Conservation (phyloP, 2,329 filamentous ascomycete genomes). For the Fusarium sororula region DNA sequence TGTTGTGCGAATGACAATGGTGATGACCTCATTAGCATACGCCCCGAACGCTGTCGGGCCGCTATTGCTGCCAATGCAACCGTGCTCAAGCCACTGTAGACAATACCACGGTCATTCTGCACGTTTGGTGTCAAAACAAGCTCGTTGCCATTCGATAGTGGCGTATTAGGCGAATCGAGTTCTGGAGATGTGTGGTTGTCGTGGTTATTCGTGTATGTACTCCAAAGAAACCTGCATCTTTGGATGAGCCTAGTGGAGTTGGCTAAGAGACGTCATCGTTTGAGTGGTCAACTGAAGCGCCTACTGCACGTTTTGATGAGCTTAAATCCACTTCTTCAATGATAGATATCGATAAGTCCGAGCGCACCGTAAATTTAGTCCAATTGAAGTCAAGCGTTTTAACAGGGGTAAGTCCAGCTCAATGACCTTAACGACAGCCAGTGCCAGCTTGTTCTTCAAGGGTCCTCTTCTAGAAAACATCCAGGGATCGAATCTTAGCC, state of each 20-base stretch:
- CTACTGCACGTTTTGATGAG: constrained; percentile 23
- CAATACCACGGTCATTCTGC: background rate
- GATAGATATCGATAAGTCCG: background rate
- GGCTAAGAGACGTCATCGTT: background rate
- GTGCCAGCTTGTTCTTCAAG: background rate
- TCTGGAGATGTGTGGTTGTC: background rate
- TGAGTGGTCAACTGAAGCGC: background rate
- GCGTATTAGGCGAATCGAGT: background rate
- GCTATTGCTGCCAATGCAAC: background rate
- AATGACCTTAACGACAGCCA: background rate
- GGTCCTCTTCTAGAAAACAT: background rate
- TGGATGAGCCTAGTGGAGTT: background rate
- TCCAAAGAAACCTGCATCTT: constrained; percentile 1
- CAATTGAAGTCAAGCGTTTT: background rate
- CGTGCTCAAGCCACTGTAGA: constrained; percentile 5
- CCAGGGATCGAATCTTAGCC: background rate
- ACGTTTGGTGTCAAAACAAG: background rate
- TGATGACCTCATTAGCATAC: constrained; percentile 26
- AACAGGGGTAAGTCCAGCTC: background rate
- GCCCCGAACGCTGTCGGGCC: constrained; percentile 19
- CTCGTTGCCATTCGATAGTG: background rate
- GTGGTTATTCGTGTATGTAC: background rate
- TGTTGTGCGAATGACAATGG: background rate
- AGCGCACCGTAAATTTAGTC: background rate
- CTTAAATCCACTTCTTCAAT: constrained; percentile 24